Base-by-base conservation (phyloP, 352 stramenopile genomes). In the Globisporangium canariense region DNA sequence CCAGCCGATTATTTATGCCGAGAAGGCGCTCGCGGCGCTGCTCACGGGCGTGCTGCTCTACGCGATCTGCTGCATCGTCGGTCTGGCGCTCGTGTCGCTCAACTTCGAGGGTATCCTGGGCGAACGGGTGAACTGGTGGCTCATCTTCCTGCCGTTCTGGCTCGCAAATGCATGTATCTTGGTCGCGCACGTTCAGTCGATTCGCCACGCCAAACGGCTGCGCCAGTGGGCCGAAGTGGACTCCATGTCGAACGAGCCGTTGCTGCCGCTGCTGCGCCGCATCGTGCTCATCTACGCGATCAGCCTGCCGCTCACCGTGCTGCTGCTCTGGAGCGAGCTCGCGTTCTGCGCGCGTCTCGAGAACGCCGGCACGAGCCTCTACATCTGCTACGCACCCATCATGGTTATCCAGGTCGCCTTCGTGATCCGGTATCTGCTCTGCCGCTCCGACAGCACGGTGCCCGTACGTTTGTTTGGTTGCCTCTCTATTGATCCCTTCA, bases 401-500 rank as follows among this genome's bases (percentile, higher is more conserved):
- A 81, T 94, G 76, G 75, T 90, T 34, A 92, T 94, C 58, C 83
- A 94, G 67, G 76, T 89, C 50, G 82, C 81, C 11, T 92, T 91
- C 67, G 76, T 94, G 22, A 76, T 92, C 10, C 77, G 86, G 20
- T 94, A 94, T 63, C 64, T 94, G 58, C 79, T 94, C 28, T 94
- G 86, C 38, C 75, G 83, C 54, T 89, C 86, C 8, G 78, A 91
- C 59, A 91, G 77, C 67, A 90, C 83, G 1, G 58, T 94, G 7
- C 86, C 86, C 32, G 84, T 93, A 77, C 25, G 76, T 72, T 13
- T 28, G 25, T 28, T 28, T 28, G 25, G 25, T 63, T 36, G 32
- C 4, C 11, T 52, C 4, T 41, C 11, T 22, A 28, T 20, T 56
- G 25, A 11, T 49, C 41, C 25, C 25, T 28, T 28, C 25, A 28